These are phyloP conservation scores for Geotrichum armillariae DNA, from an alignment of 1,139 yeast species.

Conservation along the genomic window DNA sequence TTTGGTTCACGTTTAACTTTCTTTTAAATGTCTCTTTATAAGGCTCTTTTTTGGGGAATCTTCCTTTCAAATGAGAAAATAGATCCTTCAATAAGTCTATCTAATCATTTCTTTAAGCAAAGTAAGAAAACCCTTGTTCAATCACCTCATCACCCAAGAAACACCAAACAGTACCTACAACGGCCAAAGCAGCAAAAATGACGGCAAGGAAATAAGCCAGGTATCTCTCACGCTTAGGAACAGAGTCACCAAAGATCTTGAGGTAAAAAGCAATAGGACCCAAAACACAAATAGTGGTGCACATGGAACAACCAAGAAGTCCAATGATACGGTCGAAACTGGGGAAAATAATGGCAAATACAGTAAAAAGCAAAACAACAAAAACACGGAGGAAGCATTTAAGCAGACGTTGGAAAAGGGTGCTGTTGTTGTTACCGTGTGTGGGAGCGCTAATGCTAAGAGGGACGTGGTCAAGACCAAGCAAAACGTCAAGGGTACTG, in stretches of 20 bases:
- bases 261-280: slow-evolving; percentile 75
- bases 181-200: slow-evolving; percentile 32
- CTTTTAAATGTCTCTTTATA: no score
- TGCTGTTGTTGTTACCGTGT: slow-evolving; percentile 9
- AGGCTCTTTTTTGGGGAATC: no score
- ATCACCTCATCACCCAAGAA: slow-evolving; percentile 16
- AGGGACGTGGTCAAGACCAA: slow-evolving; percentile 40
- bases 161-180: slow-evolving; percentile 37
- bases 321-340: slow-evolving; percentile 84
- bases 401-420: slow-evolving; percentile 13
- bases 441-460: slow-evolving; percentile 5
- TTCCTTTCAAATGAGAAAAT: no score
- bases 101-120: background rate
- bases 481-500: slow-evolving; percentile 57
- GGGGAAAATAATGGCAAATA: slow-evolving; percentile 61
- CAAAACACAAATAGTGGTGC: slow-evolving; percentile 77
- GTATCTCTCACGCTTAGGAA: slow-evolving; percentile 43
- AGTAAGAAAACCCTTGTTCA: slow-evolving; percentile 9
- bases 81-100: no score
- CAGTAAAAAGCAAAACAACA: slow-evolving; percentile 47
- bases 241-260: slow-evolving; percentile 51
- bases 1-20: no score
- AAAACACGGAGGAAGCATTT: slow-evolving; percentile 38
- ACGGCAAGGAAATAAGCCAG: slow-evolving; percentile 50
- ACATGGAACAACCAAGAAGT: slow-evolving; percentile 76